Percentiles rank a stretch among this genome's conserved stretches.
Evolutionary conservation across 2,329 filamentous ascomycete genomes (phyloP).

Genomic region (Arthrobotrys entomopaga): DNA sequence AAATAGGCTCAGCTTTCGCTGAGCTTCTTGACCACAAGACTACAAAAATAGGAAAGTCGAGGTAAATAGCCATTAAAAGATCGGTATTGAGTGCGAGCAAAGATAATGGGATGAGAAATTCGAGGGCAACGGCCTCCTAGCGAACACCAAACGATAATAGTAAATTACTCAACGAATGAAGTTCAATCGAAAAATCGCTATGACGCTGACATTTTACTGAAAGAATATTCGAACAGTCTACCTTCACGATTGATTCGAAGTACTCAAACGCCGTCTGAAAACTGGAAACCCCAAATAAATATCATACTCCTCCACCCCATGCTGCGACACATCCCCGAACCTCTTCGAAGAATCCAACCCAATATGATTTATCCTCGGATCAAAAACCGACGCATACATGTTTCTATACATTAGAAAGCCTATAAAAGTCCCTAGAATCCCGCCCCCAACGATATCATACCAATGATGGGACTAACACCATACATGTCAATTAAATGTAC

Average conservation of each 20-base stretch:
- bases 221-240: neutral
- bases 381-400: conserved; percentile 30
- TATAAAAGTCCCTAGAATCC: conserved; percentile 31
- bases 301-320: conserved; percentile 21
- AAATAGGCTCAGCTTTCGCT: no score
- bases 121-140: no score
- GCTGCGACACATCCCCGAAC: conserved; percentile 14
- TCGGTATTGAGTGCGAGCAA: no score
- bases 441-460: conserved; percentile 46
- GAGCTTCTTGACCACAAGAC: no score
- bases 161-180: no score
- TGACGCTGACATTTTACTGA: neutral
- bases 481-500: neutral
- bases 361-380: conserved; percentile 39
- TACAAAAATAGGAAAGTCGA: no score
- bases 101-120: no score
- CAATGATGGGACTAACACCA: conserved; percentile 41
- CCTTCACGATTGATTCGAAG: neutral
- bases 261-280: neutral
- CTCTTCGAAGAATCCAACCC: conserved; percentile 23
- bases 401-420: conserved; percentile 29
- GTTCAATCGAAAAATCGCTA: neutral
- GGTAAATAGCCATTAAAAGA: no score
- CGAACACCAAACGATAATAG: no score
- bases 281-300: conserved; percentile 32